A percentile compares a stretch with the other conserved stretches of the same genome.
These are phyloP conservation scores for Globisporangium camurandrum DNA, from an alignment of 352 stramenopile genomes.

Conservation along the genomic window DNA sequence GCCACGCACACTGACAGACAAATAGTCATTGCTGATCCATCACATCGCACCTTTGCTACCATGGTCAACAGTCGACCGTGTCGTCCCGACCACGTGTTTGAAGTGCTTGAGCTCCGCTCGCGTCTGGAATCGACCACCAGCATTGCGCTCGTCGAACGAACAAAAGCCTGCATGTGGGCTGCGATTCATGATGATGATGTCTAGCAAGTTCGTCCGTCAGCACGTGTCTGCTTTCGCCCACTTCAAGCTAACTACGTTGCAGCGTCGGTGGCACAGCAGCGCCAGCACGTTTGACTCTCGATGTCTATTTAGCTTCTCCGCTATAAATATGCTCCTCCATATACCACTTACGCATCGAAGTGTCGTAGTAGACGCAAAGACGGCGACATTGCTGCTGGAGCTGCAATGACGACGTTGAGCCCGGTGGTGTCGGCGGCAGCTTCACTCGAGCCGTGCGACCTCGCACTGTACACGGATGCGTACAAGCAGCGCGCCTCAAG, in stretches of 20 bases:
- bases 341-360: too few relatives aligned
- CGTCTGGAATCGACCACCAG: slow-evolving; percentile 63
- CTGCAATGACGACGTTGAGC: neutral
- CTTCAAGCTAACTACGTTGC: too few relatives aligned
- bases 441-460: slow-evolving; percentile 19
- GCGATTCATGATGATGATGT: slow-evolving; percentile 55
- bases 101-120: slow-evolving; percentile 70
- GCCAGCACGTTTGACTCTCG: too few relatives aligned
- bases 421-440: neutral
- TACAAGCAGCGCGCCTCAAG: slow-evolving; percentile 20
- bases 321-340: too few relatives aligned
- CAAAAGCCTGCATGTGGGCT: slow-evolving; percentile 59
- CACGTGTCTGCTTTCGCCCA: too few relatives aligned
- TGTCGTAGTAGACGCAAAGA: too few relatives aligned
- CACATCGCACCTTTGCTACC: slow-evolving; percentile 46
- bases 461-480: slow-evolving; percentile 28
- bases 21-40: too few relatives aligned
- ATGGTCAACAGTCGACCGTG: slow-evolving; percentile 35
- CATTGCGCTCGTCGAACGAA: slow-evolving; percentile 72
- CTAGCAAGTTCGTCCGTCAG: too few relatives aligned
- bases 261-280: too few relatives aligned
- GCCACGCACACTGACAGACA: too few relatives aligned
- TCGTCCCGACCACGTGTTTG: slow-evolving; percentile 57
- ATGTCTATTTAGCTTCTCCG: too few relatives aligned
- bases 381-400: too few relatives aligned